These are phyloP conservation scores for Candida palmyrensis DNA, from an alignment of 805 yeast genomes.

Conservation along the genomic window DNA sequence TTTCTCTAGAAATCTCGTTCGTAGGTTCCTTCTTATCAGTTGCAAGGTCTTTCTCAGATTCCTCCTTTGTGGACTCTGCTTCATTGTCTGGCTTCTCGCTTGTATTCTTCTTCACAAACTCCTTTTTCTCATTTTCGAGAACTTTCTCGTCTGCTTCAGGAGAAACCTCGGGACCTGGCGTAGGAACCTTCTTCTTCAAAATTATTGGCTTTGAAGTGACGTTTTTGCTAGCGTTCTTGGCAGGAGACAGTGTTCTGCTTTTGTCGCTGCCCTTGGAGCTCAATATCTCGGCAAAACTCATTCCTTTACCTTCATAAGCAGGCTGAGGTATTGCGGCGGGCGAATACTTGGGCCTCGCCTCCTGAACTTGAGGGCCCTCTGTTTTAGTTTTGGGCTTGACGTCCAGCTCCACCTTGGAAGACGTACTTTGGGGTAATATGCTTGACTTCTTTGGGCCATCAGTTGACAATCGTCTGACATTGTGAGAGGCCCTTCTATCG, in stretches of 20 bases:
- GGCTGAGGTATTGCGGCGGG: constrained; percentile 17
- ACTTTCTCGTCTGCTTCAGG: background rate
- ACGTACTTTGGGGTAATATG: constrained; percentile 11
- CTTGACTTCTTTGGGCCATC: too few species aligned
- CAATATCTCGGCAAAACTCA: constrained; percentile 36
- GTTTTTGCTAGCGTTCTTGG: constrained; percentile 16
- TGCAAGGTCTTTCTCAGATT: too few species aligned
- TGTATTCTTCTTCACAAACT: background rate
- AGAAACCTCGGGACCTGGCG: background rate
- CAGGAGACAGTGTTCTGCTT: constrained; percentile 12
- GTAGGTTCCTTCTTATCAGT: background rate
- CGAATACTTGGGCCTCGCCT: constrained; percentile 4
- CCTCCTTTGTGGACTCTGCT: background rate
- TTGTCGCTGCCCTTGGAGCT: constrained; percentile 17
- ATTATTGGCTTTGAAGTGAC: constrained; percentile 27
- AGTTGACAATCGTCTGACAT: too few species aligned
- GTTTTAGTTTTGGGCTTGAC: background rate
- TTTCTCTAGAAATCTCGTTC: background rate
- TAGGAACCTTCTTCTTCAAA: constrained; percentile 27
- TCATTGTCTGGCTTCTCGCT: background rate
- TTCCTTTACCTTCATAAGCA: constrained; percentile 18
- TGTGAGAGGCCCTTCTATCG: too few species aligned
- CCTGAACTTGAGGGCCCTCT: too few species aligned
- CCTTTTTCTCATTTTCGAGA: background rate
- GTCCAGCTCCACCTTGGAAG: constrained; percentile 1